These are phyloP conservation scores for Suhomyces panamericanus DNA, from an alignment of 1,139 yeast genomes.

Conservation along the genomic window DNA sequence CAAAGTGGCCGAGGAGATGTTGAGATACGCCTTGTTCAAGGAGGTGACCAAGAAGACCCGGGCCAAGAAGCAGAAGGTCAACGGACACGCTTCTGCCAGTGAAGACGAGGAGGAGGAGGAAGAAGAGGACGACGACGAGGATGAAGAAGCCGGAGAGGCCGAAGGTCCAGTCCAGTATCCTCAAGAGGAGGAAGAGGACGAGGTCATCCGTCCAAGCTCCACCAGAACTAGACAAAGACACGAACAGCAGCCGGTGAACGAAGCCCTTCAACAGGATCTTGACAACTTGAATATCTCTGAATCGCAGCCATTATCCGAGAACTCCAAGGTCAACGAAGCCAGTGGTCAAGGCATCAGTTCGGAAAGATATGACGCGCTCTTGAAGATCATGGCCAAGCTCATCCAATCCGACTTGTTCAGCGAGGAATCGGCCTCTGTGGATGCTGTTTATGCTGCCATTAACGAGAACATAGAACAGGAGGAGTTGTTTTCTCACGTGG, in stretches of 20 bases:
- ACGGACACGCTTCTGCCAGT: constrained; percentile 24
- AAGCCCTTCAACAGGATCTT: constrained; percentile 27
- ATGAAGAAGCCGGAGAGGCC: constrained; percentile 8
- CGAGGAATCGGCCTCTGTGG: constrained; percentile 49
- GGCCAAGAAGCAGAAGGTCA: constrained; percentile 36
- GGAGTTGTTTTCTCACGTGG: constrained; percentile 54
- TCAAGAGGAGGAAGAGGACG: constrained; percentile 11
- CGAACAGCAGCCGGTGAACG: constrained; percentile 9
- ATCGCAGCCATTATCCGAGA: constrained; percentile 29
- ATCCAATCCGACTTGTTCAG: constrained; percentile 37
- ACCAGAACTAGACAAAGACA: constrained; percentile 9
- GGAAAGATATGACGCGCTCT: constrained; percentile 49
- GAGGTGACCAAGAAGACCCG: constrained; percentile 53
- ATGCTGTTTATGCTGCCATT: constrained; percentile 42
- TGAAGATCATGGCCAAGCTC: constrained; percentile 47
- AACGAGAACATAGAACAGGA: constrained; percentile 61
- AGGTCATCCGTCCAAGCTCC: constrained; percentile 16
- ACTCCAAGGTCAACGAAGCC: constrained; percentile 20
- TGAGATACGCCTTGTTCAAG: constrained; percentile 83
- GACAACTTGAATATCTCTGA: constrained; percentile 27
- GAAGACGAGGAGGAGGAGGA: constrained; percentile 21
- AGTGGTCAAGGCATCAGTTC: constrained; percentile 38
- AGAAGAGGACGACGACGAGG: constrained; percentile 22
- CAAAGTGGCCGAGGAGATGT: constrained; percentile 77
- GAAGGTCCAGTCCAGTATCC: constrained; percentile 2